Conservation (phyloP, 306 rosid species). For the Cucumis hystrix region DNA sequence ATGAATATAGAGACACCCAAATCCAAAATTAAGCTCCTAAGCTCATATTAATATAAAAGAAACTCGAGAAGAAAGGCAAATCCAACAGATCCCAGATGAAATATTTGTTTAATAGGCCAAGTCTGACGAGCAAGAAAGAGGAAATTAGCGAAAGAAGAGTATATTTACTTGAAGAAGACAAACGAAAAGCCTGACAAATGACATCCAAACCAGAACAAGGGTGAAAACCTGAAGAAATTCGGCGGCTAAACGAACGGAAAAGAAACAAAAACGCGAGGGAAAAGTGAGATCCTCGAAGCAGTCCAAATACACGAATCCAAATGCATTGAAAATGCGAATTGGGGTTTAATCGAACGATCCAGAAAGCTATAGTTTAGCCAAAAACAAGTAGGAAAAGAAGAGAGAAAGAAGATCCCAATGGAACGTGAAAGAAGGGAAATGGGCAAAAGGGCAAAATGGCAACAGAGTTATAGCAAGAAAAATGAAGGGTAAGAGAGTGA, state of each 20-base stretch:
- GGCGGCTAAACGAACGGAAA: slow-evolving; percentile 8
- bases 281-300: slow-evolving; percentile 25
- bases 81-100: not conserved
- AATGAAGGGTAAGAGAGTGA: slow-evolving; percentile 1
- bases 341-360: slow-evolving; percentile 19
- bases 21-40: not conserved
- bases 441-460: slow-evolving; percentile 15
- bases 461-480: slow-evolving; percentile 21
- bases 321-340: slow-evolving; percentile 27
- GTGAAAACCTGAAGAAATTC: not conserved
- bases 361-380: slow-evolving; percentile 7
- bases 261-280: slow-evolving; percentile 20
- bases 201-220: not conserved
- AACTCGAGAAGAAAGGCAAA: not conserved
- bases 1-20: not conserved
- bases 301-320: slow-evolving; percentile 31
- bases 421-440: slow-evolving; percentile 46
- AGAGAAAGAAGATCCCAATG: slow-evolving; percentile 18
- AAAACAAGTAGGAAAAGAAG: not conserved
- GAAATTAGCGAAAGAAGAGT: not conserved
- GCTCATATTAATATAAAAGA: not conserved
- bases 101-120: not conserved
- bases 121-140: not conserved
- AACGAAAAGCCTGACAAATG: not conserved
- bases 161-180: not conserved